These are phyloP conservation scores for Mycena chlorophos DNA, from an alignment of 768 basidiomycete species.

Conservation along the genomic window DNA sequence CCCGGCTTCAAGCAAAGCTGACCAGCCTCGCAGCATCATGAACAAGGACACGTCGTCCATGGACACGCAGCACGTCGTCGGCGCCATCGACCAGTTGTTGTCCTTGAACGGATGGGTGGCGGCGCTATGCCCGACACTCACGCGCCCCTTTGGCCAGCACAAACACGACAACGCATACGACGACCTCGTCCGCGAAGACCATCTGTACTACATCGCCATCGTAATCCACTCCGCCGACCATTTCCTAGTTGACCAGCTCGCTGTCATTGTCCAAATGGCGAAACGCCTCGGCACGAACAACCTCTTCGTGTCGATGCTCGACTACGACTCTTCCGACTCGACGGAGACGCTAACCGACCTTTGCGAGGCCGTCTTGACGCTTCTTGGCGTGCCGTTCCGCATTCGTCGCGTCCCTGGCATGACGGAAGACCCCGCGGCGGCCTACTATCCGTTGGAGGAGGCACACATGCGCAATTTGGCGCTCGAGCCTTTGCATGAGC, in stretches of 20 bases:
- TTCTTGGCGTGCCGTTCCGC: constrained; percentile 90
- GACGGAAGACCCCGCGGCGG: constrained; percentile 83
- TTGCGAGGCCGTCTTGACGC: constrained; percentile 91
- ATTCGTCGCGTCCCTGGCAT: constrained; percentile 91
- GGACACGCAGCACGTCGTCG: constrained; percentile 87
- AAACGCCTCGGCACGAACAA: constrained; percentile 86
- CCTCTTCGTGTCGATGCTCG: constrained; percentile 96
- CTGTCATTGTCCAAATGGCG: constrained; percentile 95
- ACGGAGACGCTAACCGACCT: constrained; percentile 93
- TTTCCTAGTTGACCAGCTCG: constrained; percentile 97
- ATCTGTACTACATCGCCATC: constrained; percentile 92
- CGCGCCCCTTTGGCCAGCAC: constrained; percentile 93
- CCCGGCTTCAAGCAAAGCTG: background rate
- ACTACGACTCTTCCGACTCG: constrained; percentile 93
- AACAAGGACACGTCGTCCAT: constrained; percentile 82
- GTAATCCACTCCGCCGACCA: constrained; percentile 98
- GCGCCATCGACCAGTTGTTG: constrained; percentile 90
- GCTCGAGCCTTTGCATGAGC: constrained; percentile 85
- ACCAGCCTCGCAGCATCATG: constrained; percentile 57
- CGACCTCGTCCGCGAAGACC: constrained; percentile 79
- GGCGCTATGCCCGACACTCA: constrained; percentile 88
- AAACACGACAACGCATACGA: constrained; percentile 84
- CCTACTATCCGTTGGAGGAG: constrained; percentile 96
- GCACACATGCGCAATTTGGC: constrained; percentile 92
- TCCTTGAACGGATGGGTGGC: constrained; percentile 98